Conservation (phyloP, 2,329 filamentous ascomycete genomes). For the Fusarium mangiferae region DNA sequence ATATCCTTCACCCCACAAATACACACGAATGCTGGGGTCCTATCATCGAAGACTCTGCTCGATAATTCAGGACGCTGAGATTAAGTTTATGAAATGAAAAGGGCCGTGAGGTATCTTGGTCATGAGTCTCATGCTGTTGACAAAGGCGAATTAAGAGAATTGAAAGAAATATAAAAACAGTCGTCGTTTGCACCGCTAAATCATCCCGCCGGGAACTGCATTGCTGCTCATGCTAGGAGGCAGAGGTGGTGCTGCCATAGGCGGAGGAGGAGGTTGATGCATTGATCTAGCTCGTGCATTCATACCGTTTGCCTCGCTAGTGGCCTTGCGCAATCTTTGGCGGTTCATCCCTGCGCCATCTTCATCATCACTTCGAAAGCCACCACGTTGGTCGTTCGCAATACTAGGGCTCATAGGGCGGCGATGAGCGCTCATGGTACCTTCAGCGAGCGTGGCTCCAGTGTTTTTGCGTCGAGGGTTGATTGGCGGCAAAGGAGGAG, state of each 20-base stretch:
- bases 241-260: slow-evolving; percentile 42
- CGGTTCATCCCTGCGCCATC: slow-evolving; percentile 48
- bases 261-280: slow-evolving; percentile 42
- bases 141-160: slow-evolving; percentile 27
- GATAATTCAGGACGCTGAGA: slow-evolving; percentile 2
- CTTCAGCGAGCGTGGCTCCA: slow-evolving; percentile 48
- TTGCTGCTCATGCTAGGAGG: slow-evolving; percentile 45
- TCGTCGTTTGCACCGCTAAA: slow-evolving; percentile 45
- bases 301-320: slow-evolving; percentile 53
- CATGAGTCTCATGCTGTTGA: slow-evolving; percentile 31
- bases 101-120: slow-evolving; percentile 38
- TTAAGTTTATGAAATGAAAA: slow-evolving; percentile 30
- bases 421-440: slow-evolving; percentile 28
- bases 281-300: slow-evolving; percentile 43
- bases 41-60: not conserved
- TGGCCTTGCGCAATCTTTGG: slow-evolving; percentile 56
- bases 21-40: slow-evolving; percentile 16
- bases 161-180: slow-evolving; percentile 21
- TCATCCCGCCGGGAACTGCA: slow-evolving; percentile 58
- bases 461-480: slow-evolving; percentile 65
- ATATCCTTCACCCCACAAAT: slow-evolving; percentile 26
- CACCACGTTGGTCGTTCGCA: slow-evolving; percentile 44
- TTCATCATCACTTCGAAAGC: slow-evolving; percentile 55
- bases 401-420: slow-evolving; percentile 35
- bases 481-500: slow-evolving; percentile 67